Conservation (phyloP, 208 protist species). For the Crithidia acanthocephali region DNA sequence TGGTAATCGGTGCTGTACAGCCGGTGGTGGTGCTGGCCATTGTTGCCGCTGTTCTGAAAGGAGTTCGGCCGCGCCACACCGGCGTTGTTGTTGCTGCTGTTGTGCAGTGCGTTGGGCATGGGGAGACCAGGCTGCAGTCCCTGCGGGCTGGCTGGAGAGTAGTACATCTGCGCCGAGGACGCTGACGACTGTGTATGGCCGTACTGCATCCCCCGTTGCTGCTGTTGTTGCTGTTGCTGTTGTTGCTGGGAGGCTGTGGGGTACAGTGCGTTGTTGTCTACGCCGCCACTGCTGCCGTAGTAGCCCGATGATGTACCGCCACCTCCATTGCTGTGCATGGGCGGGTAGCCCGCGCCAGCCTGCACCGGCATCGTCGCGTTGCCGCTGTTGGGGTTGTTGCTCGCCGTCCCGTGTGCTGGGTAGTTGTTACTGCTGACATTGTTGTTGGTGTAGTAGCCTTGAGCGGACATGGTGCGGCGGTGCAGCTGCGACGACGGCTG, state of each 20-base stretch:
- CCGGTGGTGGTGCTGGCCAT: background rate
- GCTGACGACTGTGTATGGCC: background rate
- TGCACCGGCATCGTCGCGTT: constrained; percentile 13
- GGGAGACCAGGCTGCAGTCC: background rate
- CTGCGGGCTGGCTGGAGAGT: background rate
- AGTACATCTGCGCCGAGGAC: constrained; percentile 14
- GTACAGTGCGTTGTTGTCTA: background rate
- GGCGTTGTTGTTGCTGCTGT: background rate
- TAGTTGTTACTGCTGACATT: background rate
- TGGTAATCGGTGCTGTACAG: constrained; percentile 5
- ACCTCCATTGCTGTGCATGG: background rate
- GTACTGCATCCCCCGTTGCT: constrained; percentile 6
- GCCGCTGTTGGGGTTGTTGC: background rate
- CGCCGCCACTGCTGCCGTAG: background rate
- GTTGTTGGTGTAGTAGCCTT: constrained; percentile 4
- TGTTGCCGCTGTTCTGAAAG: constrained; percentile 16
- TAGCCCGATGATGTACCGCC: background rate
- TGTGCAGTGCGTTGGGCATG: background rate
- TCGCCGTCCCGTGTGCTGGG: background rate
- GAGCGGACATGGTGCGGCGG: constrained; percentile 7
- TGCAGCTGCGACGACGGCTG: constrained; percentile 12
- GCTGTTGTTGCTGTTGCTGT: constrained; percentile 11
- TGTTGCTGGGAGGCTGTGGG: constrained; percentile 4
- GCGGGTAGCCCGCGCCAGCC: background rate
- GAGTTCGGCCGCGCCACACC: background rate